Evolutionary conservation across 768 basidiomycete genomes (phyloP).

Genomic region (Gymnopilus dilepis): DNA sequence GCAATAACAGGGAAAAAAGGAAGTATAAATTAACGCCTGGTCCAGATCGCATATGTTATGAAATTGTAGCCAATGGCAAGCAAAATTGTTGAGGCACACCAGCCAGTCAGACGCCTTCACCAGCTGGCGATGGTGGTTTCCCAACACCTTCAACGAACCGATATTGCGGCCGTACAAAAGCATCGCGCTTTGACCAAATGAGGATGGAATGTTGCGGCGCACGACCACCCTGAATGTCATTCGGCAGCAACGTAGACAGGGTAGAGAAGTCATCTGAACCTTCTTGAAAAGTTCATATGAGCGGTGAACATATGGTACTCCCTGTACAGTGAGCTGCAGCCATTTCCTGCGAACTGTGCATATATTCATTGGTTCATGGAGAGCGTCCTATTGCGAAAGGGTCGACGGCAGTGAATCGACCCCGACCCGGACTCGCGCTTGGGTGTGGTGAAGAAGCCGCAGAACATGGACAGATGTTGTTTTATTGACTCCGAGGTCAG

Average conservation of each 20-base stretch:
- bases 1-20: neutral
- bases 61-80: neutral
- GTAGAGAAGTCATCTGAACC: conserved; percentile 11
- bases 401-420: neutral
- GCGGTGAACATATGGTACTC: neutral
- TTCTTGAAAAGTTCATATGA: neutral
- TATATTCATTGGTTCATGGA: neutral
- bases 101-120: neutral
- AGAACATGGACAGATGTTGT: neutral
- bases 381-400: neutral
- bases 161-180: neutral
- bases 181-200: neutral
- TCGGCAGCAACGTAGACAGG: conserved; percentile 4
- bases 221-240: conserved; percentile 5
- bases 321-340: neutral
- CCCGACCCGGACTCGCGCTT: conserved; percentile 4
- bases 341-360: neutral
- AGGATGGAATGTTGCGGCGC: neutral
- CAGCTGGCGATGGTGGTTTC: no score
- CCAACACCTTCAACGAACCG: neutral
- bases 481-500: neutral
- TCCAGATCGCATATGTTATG: no score
- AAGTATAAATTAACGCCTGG: neutral
- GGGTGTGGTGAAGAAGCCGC: neutral
- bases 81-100: neutral